phyloP scores from a whole-genome alignment of 768 basidiomycete genomes.

The Rhizopogon salebrosus region DNA sequence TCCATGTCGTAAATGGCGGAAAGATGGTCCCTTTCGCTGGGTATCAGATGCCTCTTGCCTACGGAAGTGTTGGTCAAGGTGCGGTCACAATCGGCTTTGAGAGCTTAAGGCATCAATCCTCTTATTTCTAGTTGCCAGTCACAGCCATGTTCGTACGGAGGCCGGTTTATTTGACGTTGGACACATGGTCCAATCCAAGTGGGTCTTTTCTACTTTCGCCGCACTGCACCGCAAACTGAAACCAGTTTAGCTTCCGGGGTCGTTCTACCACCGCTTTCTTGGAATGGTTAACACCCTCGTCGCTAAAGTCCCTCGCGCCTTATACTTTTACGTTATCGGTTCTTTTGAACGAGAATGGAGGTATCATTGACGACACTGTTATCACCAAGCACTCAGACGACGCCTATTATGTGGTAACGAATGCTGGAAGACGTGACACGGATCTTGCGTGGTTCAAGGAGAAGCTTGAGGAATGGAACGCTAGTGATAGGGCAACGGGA shows the following conservation, averaged over 20 bases:
- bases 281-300: conserved; percentile 86
- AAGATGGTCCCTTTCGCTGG: conserved; percentile 98
- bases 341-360: conserved; percentile 81
- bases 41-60: conserved; percentile 88
- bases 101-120: conserved; percentile 5
- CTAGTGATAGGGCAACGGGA: conserved; percentile 36
- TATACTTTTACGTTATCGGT: conserved; percentile 86
- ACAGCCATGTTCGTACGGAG: conserved; percentile 78
- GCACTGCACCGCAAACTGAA: not conserved
- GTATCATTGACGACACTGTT: conserved; percentile 95
- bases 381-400: conserved; percentile 78
- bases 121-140: conserved; percentile 65
- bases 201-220: conserved; percentile 14
- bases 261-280: conserved; percentile 75
- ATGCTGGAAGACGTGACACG: conserved; percentile 79
- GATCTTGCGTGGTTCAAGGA: conserved; percentile 75
- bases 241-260: conserved; percentile 65
- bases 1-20: conserved; percentile 75
- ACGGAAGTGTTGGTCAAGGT: conserved; percentile 81
- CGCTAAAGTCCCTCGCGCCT: conserved; percentile 57
- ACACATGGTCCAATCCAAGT: conserved; percentile 97
- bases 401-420: conserved; percentile 93
- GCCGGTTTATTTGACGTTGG: conserved; percentile 95
- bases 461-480: conserved; percentile 77
- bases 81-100: conserved; percentile 14